phyloP scores from a whole-genome alignment of 805 yeast species.

The Wickerhamomyces hampshirensis region DNA sequence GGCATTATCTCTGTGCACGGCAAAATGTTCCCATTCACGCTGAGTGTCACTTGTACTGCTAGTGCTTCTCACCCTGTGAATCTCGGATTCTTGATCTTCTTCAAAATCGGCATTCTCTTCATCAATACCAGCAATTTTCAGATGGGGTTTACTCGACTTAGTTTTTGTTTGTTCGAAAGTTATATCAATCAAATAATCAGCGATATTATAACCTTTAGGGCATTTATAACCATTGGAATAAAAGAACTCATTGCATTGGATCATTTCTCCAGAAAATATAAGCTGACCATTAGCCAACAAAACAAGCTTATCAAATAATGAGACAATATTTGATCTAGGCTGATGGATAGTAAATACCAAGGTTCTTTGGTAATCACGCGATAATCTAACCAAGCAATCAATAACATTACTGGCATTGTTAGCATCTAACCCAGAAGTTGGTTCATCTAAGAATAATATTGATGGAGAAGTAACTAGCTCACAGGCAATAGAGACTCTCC shows the following conservation, averaged over 20 bases:
- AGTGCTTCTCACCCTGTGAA: slow-evolving; percentile 26
- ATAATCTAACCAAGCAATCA: slow-evolving; percentile 75
- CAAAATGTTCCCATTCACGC: slow-evolving; percentile 83
- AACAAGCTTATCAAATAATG: slow-evolving; percentile 78
- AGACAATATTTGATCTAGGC: slow-evolving; percentile 93
- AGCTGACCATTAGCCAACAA: slow-evolving; percentile 80
- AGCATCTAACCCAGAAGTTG: slow-evolving; percentile 94
- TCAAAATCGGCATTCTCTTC: slow-evolving; percentile 27
- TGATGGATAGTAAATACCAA: slow-evolving; percentile 93
- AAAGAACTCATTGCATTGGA: slow-evolving; percentile 71
- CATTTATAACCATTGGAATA: slow-evolving; percentile 70
- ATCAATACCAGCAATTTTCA: slow-evolving; percentile 22
- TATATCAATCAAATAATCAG: slow-evolving; percentile 88
- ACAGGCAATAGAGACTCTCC: slow-evolving; percentile 91
- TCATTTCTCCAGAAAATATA: slow-evolving; percentile 84
- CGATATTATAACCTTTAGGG: slow-evolving; percentile 88
- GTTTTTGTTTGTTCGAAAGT: slow-evolving; percentile 52
- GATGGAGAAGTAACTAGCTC: slow-evolving; percentile 88
- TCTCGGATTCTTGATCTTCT: slow-evolving; percentile 22
- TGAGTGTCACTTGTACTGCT: slow-evolving; percentile 48
- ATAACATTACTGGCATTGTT: slow-evolving; percentile 90
- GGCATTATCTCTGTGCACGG: slow-evolving; percentile 69
- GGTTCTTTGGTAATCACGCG: slow-evolving; percentile 79
- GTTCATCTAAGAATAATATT: slow-evolving; percentile 81
- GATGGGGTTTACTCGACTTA: slow-evolving; percentile 8